Conservation (phyloP, 257 asterid genomes). For the Solanum neorickii region DNA sequence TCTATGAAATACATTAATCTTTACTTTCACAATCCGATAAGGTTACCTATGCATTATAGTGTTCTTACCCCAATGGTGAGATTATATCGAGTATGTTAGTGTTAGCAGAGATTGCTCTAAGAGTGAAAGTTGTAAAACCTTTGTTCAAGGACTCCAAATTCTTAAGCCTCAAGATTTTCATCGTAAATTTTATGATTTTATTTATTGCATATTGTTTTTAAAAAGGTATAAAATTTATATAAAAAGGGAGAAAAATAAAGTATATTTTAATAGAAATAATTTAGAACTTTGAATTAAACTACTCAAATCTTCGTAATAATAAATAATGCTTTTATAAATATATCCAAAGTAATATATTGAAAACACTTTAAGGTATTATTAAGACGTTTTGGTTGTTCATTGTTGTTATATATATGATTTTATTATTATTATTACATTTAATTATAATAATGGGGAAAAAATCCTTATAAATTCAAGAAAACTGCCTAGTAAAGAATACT, state of each 20-base stretch:
- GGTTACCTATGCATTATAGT: too few relatives aligned
- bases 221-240: too few relatives aligned
- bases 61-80: rapidly evolving
- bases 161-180: background rate
- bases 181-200: too few relatives aligned
- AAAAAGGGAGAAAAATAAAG: too few relatives aligned
- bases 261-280: too few relatives aligned
- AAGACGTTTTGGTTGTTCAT: background rate
- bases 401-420: background rate
- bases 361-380: background rate
- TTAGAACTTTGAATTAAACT: too few relatives aligned
- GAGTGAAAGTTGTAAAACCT: background rate
- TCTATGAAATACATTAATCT: background rate
- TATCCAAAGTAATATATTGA: background rate
- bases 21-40: background rate
- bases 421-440: background rate
- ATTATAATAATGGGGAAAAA: background rate
- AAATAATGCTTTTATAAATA: too few relatives aligned
- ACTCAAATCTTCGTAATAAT: too few relatives aligned
- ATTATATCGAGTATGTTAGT: rapidly evolving
- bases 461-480: background rate
- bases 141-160: background rate
- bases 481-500: background rate
- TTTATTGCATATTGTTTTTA: background rate
- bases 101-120: too few relatives aligned